Percentiles rank a stretch among this genome's conserved stretches.
These are phyloP conservation scores for Talaromyces sp. DNA, from an alignment of 2,329 filamentous ascomycete species.

Conservation along the genomic window DNA sequence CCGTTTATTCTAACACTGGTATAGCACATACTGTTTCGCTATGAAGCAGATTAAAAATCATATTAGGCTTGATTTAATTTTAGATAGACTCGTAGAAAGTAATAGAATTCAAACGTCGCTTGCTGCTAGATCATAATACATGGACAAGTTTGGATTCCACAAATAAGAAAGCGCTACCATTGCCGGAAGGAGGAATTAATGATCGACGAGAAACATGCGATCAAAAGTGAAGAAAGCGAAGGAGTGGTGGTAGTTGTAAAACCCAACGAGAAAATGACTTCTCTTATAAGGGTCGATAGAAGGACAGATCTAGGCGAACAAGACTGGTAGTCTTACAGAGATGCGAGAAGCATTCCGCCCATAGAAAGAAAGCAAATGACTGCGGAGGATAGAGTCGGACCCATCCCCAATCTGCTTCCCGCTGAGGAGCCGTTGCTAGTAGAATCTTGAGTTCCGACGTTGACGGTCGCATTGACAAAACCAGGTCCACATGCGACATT, in stretches of 20 bases:
- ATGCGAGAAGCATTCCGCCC: neutral
- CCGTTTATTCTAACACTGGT: neutral
- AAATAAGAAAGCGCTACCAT: neutral
- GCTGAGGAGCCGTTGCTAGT: neutral
- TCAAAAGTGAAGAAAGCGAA: neutral
- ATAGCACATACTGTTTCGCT: neutral
- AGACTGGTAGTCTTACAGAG: neutral
- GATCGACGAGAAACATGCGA: neutral
- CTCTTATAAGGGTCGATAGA: neutral
- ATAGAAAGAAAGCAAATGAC: neutral
- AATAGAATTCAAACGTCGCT: neutral
- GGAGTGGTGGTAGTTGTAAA: neutral
- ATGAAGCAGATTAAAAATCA: neutral
- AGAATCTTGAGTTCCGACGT: slow-evolving; percentile 16
- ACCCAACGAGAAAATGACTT: neutral
- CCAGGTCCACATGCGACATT: slow-evolving; percentile 57
- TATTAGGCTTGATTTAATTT: neutral
- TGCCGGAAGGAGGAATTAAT: neutral
- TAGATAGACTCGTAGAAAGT: neutral
- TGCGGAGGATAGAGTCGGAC: neutral
- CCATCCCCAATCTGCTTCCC: neutral
- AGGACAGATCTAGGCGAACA: neutral
- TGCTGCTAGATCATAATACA: neutral
- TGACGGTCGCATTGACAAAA: slow-evolving; percentile 49
- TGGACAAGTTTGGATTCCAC: neutral